Evolutionary conservation across 805 yeast genomes (phyloP), one percentile per base, ranked within the genome.

Genomic region (Suhomyces canberraensis): DNA sequence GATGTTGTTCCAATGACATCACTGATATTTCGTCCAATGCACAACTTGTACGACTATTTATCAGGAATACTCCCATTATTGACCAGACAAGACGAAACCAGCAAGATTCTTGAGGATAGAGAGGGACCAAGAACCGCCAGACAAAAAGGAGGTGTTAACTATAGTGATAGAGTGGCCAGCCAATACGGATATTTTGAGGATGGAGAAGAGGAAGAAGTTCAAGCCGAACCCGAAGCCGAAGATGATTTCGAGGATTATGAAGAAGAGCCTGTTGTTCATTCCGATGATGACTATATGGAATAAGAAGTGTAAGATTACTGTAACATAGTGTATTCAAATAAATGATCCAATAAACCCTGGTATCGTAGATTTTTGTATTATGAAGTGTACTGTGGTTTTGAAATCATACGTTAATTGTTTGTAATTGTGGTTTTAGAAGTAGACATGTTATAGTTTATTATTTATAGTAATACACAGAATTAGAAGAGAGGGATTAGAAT

Each of bases 11-110:
- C 55, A 1, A 47, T 29, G 25, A 39, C 51, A 1, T 50, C 61
- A 3, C 11, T 24, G 26, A 13, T 39, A 4, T 53, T 59, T 41
- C 54, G 56, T 37, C 66, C 67, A 4, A 40, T 54, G 2, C 29
- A 45, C 18, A 47, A 57, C 34, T 41, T 68, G 45, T 48, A 51
- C 41, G 58, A 57, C 17, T 61, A 63, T 40, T 47, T 67, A 14
- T 39, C 47, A 8, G 48, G 47, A 11, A 36, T 61, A 2, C 40
- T 55, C n/a, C 63, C 64, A 1, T 45, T 65, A 14, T 33, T 66
- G 16, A 37, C 33, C 25, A 47, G 50, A 27, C 66, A 61, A 37
- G 64, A 59, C 29, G 35, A 35, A 4, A 17, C 24, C 13, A 7
- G 16, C n/a, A 18, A 32, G 17, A 16, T 25, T 7, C 16, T 21